Conservation (phyloP, 441 rosid genomes). For the Croton setiger region DNA sequence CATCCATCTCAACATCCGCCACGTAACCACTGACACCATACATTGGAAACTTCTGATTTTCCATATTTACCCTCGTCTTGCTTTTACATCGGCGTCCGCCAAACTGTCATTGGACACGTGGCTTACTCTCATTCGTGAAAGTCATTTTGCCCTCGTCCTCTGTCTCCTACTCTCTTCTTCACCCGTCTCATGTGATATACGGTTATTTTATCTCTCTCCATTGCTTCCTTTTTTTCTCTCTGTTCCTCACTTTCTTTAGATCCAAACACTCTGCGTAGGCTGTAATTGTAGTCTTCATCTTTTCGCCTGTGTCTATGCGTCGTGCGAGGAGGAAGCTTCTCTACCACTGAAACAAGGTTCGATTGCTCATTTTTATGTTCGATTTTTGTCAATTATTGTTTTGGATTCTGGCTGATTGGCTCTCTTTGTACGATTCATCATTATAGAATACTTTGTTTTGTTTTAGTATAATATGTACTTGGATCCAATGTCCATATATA, state of each 20-base stretch:
- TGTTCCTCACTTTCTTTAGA: slow-evolving; percentile 26
- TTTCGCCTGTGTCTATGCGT: not conserved
- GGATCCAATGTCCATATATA: slow-evolving; percentile 25
- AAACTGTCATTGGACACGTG: slow-evolving; percentile 27
- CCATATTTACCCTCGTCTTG: slow-evolving; percentile 18
- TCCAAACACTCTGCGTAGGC: slow-evolving; percentile 23
- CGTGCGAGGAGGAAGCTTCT: not conserved
- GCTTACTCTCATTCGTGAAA: not conserved
- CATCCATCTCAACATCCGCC: slow-evolving; percentile 9
- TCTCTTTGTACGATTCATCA: not conserved
- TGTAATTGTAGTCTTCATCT: not conserved
- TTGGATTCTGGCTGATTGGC: not conserved
- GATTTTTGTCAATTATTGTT: not conserved
- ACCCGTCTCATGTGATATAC: slow-evolving; percentile 28
- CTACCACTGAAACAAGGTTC: slow-evolving; percentile 36
- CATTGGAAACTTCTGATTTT: slow-evolving; percentile 19
- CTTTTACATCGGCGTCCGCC: not conserved
- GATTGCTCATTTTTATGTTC: slow-evolving; percentile 11
- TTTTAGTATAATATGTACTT: slow-evolving; percentile 20
- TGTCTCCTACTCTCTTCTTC: slow-evolving; percentile 16
- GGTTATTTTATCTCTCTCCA: slow-evolving; percentile 22
- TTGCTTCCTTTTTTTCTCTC: not conserved
- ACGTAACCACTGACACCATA: slow-evolving; percentile 21
- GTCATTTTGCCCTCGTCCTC: not conserved
- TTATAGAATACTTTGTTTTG: slow-evolving; percentile 8